Percentiles rank a stretch among this genome's conserved stretches.
phyloP scores from a whole-genome alignment of 164 flowering plant genomes.

The Aristolochia fimbriata region DNA sequence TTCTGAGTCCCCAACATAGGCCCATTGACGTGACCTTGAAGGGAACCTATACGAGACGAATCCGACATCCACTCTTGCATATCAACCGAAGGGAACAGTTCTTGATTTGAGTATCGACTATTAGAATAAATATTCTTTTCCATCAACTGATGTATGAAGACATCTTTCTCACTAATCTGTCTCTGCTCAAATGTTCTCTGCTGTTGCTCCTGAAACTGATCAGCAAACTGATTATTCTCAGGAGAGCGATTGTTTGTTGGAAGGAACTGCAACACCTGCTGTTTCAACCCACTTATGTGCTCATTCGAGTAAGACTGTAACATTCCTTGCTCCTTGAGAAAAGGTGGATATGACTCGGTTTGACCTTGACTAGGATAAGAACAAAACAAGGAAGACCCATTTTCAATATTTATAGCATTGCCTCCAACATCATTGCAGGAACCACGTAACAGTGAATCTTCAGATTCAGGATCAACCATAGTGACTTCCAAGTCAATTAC shows the following conservation, averaged over 20 bases:
- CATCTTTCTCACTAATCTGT: no score
- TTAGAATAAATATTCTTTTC: no score
- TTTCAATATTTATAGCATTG: slow-evolving; percentile 13
- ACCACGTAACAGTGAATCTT: slow-evolving; percentile 19
- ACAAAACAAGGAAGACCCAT: slow-evolving; percentile 23
- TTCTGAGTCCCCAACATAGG: slow-evolving; percentile 29
- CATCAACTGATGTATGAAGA: no score
- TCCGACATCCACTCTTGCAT: slow-evolving; percentile 46
- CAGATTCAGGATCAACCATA: slow-evolving; percentile 19
- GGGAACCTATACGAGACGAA: slow-evolving; percentile 25
- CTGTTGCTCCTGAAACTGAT: slow-evolving; percentile 36
- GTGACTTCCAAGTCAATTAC: slow-evolving; percentile 41
- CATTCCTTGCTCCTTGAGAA: slow-evolving; percentile 33
- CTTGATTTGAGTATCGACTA: slow-evolving; percentile 38
- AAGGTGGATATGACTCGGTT: slow-evolving; percentile 41
- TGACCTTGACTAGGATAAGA: slow-evolving; percentile 38
- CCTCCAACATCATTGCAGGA: slow-evolving; percentile 12
- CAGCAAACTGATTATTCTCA: slow-evolving; percentile 31
- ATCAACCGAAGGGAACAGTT: slow-evolving; percentile 19
- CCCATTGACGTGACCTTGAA: slow-evolving; percentile 24
- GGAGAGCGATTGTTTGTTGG: slow-evolving; percentile 21
- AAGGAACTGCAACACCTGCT: slow-evolving; percentile 29
- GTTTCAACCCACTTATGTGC: slow-evolving; percentile 19
- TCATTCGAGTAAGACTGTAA: slow-evolving; percentile 25
- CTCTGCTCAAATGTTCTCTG: slow-evolving; percentile 28